Evolutionary conservation across 208 protist genomes (phyloP).

Genomic region (Vickermania spadyakhi): DNA sequence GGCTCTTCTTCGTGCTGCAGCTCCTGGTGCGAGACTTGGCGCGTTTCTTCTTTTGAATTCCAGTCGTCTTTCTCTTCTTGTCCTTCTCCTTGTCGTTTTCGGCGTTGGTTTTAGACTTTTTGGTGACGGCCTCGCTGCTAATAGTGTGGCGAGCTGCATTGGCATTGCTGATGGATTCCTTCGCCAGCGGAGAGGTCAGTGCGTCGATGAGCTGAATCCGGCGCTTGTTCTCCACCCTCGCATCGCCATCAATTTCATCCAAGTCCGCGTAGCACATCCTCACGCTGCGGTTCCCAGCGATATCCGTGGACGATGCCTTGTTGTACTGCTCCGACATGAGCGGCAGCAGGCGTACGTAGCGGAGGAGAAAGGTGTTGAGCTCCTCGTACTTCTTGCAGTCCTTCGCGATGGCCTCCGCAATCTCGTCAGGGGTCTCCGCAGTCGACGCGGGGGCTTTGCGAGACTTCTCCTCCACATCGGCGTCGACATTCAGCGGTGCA

Average conservation of each 20-base stretch:
- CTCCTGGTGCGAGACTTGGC: neutral
- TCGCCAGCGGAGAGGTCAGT: slow-evolving; percentile 33
- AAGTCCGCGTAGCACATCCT: slow-evolving; percentile 58
- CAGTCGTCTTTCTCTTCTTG: too few relatives aligned
- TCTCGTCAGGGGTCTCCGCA: neutral
- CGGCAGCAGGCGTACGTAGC: slow-evolving; percentile 47
- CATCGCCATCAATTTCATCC: slow-evolving; percentile 28
- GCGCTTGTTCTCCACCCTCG: slow-evolving; percentile 46
- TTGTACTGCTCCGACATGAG: slow-evolving; percentile 61
- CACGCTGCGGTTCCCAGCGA: slow-evolving; percentile 8
- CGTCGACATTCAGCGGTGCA: neutral
- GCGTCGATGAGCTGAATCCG: slow-evolving; percentile 33
- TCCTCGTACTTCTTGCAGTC: slow-evolving; percentile 6
- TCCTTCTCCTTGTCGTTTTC: too few relatives aligned
- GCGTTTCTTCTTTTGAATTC: slow-evolving; percentile 18
- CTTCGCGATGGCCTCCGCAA: too few relatives aligned
- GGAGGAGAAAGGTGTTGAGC: slow-evolving; percentile 18
- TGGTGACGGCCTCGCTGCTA: neutral
- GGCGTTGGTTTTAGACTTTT: neutral
- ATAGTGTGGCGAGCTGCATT: too few relatives aligned
- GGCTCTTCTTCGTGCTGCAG: neutral
- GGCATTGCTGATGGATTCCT: slow-evolving; percentile 10
- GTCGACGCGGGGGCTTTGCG: neutral
- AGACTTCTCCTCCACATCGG: neutral
- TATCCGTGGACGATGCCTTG: slow-evolving; percentile 21